phyloP scores from a whole-genome alignment of 2,329 filamentous ascomycete genomes.

The Knufia petricola region DNA sequence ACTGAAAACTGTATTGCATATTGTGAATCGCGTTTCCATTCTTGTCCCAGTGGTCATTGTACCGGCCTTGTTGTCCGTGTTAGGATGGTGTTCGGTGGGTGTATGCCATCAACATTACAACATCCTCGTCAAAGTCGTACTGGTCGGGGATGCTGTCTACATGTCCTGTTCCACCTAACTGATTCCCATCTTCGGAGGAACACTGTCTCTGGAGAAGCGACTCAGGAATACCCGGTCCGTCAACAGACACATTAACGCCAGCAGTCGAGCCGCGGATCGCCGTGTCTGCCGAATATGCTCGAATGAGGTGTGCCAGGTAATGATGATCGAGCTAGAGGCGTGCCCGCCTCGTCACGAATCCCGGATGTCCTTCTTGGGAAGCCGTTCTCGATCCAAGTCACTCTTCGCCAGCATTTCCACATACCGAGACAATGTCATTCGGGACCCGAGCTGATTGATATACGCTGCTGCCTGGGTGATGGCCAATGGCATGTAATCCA shows the following conservation, averaged over 20 bases:
- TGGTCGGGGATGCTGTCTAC: no score
- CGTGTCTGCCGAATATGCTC: conserved; percentile 21
- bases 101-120: conserved; percentile 17
- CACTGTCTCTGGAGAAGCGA: conserved; percentile 18
- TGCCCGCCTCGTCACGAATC: conserved; percentile 21
- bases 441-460: conserved; percentile 17
- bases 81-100: no score
- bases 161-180: background rate
- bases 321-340: conserved; percentile 26
- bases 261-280: conserved; percentile 20
- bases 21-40: no score
- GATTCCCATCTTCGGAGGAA: conserved; percentile 15
- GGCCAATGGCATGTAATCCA: conserved; percentile 27
- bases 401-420: conserved; percentile 17
- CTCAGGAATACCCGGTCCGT: conserved; percentile 23
- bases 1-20: no score
- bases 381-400: conserved; percentile 21
- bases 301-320: conserved; percentile 30
- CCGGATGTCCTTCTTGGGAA: conserved; percentile 16
- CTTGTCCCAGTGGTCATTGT: no score
- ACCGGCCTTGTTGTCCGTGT: no score
- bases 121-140: conserved; percentile 17
- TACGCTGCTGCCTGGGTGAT: conserved; percentile 25
- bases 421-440: conserved; percentile 18
- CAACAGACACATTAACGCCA: conserved; percentile 27